phyloP scores from a whole-genome alignment of 495 filamentous ascomycete species.

The Acidomyces sp. region DNA sequence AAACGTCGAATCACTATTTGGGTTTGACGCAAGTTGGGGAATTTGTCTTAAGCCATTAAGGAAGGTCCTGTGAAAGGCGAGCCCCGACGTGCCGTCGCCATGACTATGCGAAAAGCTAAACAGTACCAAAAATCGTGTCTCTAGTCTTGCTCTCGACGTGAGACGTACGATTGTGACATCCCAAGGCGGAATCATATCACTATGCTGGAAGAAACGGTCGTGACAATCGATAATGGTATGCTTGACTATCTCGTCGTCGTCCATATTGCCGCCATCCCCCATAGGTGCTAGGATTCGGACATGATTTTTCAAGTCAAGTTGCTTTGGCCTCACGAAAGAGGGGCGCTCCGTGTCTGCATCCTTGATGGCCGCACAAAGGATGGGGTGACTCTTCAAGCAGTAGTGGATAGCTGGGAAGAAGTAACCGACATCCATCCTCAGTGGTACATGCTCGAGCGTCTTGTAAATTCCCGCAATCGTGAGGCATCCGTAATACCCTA shows the following conservation, averaged over 20 bases:
- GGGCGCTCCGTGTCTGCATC: background rate
- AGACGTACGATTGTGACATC: background rate
- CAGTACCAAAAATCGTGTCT: background rate
- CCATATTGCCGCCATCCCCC: background rate
- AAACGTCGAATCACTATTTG: background rate
- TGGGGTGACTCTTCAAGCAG: background rate
- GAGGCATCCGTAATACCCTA: background rate
- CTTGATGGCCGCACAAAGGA: background rate
- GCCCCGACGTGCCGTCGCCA: background rate
- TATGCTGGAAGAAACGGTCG: background rate
- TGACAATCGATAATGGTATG: background rate
- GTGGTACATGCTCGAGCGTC: background rate
- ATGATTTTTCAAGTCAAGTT: background rate
- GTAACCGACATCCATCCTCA: background rate
- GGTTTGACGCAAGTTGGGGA: background rate
- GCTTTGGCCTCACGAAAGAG: background rate
- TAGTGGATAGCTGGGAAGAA: background rate
- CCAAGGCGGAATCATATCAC: background rate
- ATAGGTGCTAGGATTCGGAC: background rate
- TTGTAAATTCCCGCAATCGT: background rate
- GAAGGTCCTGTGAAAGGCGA: background rate
- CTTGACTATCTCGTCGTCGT: background rate
- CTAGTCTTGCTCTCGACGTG: no score
- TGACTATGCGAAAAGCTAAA: background rate
- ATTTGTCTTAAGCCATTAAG: background rate